Evolutionary conservation across 1,284 basidiomycete species (phyloP).

Genomic region (Ganoderma boninense): DNA sequence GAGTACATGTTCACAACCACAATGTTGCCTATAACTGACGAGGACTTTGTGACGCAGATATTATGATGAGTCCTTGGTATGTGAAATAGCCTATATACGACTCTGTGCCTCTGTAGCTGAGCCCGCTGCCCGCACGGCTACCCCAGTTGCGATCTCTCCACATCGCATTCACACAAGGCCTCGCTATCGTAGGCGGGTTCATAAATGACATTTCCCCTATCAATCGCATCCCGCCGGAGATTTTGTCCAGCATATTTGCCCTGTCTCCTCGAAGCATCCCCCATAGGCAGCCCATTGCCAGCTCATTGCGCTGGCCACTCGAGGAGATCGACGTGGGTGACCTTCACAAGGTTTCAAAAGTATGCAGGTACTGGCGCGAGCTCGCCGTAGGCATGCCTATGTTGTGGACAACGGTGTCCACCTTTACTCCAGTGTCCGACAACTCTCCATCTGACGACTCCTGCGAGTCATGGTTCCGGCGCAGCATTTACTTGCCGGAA

Average conservation of each 20-base stretch:
- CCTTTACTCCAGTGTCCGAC: neutral
- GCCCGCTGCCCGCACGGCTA: too few species aligned
- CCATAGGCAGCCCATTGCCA: neutral
- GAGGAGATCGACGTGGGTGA: neutral
- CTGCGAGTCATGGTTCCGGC: neutral
- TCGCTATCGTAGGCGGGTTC: neutral
- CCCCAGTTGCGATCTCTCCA: neutral
- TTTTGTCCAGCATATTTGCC: neutral
- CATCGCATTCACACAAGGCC: neutral
- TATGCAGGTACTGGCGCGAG: slow-evolving; percentile 2
- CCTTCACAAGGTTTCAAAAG: neutral
- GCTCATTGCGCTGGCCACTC: neutral
- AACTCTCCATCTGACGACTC: too few species aligned
- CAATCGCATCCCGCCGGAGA: neutral
- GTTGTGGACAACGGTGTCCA: neutral
- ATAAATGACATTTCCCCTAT: neutral
- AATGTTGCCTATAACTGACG: too few species aligned
- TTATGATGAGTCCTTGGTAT: too few species aligned
- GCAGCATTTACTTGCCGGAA: neutral
- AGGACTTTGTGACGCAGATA: too few species aligned
- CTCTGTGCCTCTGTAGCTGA: neutral
- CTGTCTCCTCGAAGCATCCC: neutral
- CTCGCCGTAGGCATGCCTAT: neutral
- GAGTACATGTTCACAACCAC: too few species aligned
- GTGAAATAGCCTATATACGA: too few species aligned